phyloP scores from a whole-genome alignment of 306 rosid species.

The Sechiopsis laciniata region DNA sequence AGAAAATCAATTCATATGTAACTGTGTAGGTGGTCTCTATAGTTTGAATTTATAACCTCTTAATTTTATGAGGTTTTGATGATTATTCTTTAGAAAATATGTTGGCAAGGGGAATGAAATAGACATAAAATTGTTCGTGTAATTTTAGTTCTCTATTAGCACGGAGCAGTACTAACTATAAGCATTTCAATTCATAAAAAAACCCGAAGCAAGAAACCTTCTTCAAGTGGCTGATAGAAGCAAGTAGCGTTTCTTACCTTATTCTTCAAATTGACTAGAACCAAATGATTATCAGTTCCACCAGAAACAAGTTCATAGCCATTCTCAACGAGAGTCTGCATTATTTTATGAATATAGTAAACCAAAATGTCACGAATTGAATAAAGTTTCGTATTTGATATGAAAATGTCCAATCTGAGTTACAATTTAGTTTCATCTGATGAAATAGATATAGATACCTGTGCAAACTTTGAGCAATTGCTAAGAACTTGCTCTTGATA shows the following conservation, averaged over 20 bases:
- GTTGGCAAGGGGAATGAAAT: background rate
- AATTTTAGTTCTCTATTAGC: background rate
- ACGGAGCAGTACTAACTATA: background rate
- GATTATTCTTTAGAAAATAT: background rate
- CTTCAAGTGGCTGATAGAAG: background rate
- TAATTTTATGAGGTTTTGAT: too few species aligned
- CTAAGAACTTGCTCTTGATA: conserved; percentile 97
- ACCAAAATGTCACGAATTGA: conserved; percentile 22
- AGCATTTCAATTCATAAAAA: conserved; percentile 15
- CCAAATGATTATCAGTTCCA: conserved; percentile 93
- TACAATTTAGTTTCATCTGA: conserved; percentile 16
- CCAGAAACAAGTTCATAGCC: conserved; percentile 97
- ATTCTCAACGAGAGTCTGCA: conserved; percentile 57
- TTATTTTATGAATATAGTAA: conserved; percentile 7
- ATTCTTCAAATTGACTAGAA: conserved; percentile 87
- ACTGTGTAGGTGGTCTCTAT: too few species aligned
- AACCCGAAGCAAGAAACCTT: background rate
- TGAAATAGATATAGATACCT: conserved; percentile 42
- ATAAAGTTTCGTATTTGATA: background rate
- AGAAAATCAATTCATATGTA: too few species aligned
- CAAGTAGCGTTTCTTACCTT: conserved; percentile 43
- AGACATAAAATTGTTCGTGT: background rate
- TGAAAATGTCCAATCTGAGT: background rate
- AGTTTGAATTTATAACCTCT: too few species aligned
- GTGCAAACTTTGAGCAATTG: conserved; percentile 76